Conservation (phyloP, 345 rosid species). For the Iberis pinnata region DNA sequence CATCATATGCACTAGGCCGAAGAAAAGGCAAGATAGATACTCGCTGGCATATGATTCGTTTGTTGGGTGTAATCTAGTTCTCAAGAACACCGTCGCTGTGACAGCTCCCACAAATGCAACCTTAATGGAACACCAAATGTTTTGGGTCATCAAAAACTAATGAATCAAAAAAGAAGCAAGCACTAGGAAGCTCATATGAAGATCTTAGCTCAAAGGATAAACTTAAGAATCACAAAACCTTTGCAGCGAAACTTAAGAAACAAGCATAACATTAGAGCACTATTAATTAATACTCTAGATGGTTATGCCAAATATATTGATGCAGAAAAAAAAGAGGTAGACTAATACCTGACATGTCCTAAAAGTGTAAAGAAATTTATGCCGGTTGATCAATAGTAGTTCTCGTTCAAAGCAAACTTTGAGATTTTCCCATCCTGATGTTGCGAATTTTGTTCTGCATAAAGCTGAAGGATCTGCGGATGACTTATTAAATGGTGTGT, state of each 20-base stretch:
- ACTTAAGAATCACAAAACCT: no score
- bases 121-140: conserved; percentile 31
- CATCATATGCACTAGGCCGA: conserved; percentile 81
- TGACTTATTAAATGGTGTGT: conserved; percentile 46
- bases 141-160: not conserved
- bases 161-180: no score
- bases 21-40: conserved; percentile 78
- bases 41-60: conserved; percentile 58
- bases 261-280: not conserved
- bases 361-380: conserved; percentile 65
- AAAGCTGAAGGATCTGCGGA: conserved; percentile 49
- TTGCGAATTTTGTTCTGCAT: conserved; percentile 58
- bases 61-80: conserved; percentile 75
- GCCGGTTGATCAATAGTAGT: conserved; percentile 53
- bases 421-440: conserved; percentile 66
- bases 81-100: conserved; percentile 62
- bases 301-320: not conserved
- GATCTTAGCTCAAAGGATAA: not conserved
- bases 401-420: conserved; percentile 64
- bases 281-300: not conserved
- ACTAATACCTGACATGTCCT: conserved; percentile 68
- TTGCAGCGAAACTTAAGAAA: not conserved
- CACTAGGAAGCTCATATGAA: no score
- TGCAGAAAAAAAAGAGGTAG: conserved; percentile 2
- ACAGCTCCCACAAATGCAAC: conserved; percentile 82